phyloP scores from a whole-genome alignment of 108 stramenopile genomes.

The Fragilaria crotonensis region DNA sequence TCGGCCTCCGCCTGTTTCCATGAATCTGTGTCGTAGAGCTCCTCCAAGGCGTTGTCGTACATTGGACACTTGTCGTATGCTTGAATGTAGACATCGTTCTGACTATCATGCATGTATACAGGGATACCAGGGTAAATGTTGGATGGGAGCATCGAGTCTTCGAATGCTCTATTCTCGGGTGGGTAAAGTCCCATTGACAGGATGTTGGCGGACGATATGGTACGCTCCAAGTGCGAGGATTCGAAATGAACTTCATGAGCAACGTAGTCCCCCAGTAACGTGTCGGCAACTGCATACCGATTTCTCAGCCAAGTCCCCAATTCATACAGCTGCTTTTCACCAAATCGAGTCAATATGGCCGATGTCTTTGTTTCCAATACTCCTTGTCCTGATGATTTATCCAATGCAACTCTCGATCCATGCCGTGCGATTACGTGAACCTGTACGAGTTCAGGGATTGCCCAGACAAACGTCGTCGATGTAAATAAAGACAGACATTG shows the following conservation, averaged over 20 bases:
- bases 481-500: no score
- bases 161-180: neutral
- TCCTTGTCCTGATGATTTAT: no score
- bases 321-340: conserved; percentile 29
- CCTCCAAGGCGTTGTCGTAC: conserved; percentile 1
- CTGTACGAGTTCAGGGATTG: conserved; percentile 15
- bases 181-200: conserved; percentile 28
- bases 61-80: conserved; percentile 36
- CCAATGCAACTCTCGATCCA: conserved; percentile 23
- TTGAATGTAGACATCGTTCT: conserved; percentile 28
- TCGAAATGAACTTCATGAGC: conserved; percentile 23
- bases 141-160: neutral
- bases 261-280: conserved; percentile 11
- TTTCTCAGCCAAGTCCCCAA: conserved; percentile 26
- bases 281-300: conserved; percentile 8
- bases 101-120: conserved; percentile 10
- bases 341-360: conserved; percentile 29
- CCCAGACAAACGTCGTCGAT: neutral
- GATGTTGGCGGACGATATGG: conserved; percentile 35
- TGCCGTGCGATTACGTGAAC: conserved; percentile 43
- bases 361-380: no score
- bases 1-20: conserved; percentile 21
- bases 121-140: conserved; percentile 13
- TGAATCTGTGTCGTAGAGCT: conserved; percentile 13
- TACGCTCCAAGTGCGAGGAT: conserved; percentile 31